Conservation (phyloP, 2,329 filamentous ascomycete species). For the Aureobasidium sp. region DNA sequence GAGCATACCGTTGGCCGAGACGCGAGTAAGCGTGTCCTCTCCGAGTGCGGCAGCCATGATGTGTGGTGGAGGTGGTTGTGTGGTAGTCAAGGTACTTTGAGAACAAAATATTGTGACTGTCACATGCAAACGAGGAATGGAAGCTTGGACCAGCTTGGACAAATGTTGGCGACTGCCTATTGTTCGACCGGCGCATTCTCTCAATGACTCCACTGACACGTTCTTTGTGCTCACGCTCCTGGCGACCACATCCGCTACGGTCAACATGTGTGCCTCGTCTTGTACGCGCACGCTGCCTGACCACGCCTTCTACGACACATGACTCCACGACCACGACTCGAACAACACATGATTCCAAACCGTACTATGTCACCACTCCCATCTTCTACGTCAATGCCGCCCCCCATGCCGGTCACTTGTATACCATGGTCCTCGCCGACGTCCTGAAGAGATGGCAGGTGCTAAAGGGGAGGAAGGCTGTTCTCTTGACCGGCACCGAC, state of each 20-base stretch:
- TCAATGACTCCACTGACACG: constrained; percentile 27
- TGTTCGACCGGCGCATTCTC: neutral
- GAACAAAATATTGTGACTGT: neutral
- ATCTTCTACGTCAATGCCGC: constrained; percentile 99
- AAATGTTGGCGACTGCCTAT: neutral
- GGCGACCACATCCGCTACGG: constrained; percentile 32
- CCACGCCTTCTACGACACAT: constrained; percentile 16
- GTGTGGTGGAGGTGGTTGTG: neutral
- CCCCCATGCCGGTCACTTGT: constrained; percentile 91
- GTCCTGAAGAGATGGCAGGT: constrained; percentile 87
- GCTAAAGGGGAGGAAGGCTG: constrained; percentile 62
- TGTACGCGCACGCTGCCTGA: neutral
- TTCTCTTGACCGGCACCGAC: constrained; percentile 86
- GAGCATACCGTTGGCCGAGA: constrained; percentile 17
- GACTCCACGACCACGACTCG: constrained; percentile 33
- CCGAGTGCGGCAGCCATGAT: neutral
- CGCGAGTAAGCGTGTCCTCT: constrained; percentile 17
- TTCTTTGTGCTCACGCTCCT: constrained; percentile 27
- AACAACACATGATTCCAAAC: constrained; percentile 48
- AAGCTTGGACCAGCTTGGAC: constrained; percentile 3
- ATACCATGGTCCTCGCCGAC: constrained; percentile 85
- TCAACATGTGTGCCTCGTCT: constrained; percentile 8
- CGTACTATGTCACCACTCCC: constrained; percentile 90
- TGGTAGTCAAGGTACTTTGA: neutral
- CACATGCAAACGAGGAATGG: constrained; percentile 11